Evolutionary conservation across 2,329 filamentous ascomycete genomes (phyloP).

Genomic region (Pestalotiopsis fici): DNA sequence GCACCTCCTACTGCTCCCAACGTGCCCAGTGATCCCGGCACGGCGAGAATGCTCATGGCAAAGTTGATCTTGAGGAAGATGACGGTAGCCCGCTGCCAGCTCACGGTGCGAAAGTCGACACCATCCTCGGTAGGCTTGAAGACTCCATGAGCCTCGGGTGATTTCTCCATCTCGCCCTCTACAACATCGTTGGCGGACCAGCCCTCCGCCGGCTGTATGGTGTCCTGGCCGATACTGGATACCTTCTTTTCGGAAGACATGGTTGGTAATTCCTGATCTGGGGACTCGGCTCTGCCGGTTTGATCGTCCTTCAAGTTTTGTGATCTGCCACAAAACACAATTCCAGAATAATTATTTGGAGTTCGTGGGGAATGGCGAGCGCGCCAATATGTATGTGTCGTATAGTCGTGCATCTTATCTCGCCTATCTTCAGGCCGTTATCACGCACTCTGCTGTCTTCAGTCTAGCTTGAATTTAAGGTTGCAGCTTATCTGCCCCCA

Average conservation of each 20-base stretch:
- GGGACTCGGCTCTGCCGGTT: background rate
- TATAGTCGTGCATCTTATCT: background rate
- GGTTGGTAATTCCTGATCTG: background rate
- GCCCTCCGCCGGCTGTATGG: background rate
- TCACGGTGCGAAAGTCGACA: constrained; percentile 30
- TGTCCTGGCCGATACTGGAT: background rate
- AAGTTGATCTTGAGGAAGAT: constrained; percentile 39
- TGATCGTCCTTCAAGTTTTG: background rate
- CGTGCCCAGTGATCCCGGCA: constrained; percentile 17
- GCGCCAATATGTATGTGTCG: background rate
- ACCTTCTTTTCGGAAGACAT: background rate
- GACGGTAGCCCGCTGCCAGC: constrained; percentile 39
- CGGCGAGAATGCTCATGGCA: constrained; percentile 24
- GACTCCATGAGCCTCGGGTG: constrained; percentile 17
- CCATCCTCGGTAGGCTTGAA: constrained; percentile 25
- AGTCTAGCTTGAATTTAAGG: background rate
- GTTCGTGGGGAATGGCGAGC: background rate
- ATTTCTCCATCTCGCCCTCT: background rate
- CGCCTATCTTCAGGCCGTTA: background rate
- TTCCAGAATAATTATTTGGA: background rate
- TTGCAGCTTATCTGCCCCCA: background rate
- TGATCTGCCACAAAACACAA: background rate
- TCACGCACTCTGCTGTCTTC: background rate
- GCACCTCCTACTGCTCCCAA: constrained; percentile 35
- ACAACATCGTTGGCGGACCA: background rate